Evolutionary conservation across 768 basidiomycete genomes (phyloP).

Genomic region (Pisolithus microcarpus): DNA sequence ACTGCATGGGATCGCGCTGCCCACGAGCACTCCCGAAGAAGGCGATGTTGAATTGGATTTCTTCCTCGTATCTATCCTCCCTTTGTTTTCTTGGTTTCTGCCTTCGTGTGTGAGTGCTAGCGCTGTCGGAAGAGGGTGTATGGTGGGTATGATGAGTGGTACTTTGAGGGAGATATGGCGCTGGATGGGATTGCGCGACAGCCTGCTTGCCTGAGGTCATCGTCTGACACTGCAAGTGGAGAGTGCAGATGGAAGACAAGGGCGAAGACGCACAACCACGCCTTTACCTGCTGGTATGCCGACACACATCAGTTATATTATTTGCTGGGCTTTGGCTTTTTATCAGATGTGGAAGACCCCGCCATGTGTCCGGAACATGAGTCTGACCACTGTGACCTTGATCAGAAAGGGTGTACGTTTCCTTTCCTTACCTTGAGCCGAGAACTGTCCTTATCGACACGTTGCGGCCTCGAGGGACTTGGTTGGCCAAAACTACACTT

Average conservation of each 20-base stretch:
- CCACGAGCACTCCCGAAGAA: conserved; percentile 28
- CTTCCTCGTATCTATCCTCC: conserved; percentile 39
- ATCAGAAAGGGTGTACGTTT: conserved; percentile 8
- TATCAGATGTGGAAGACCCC: conserved; percentile 15
- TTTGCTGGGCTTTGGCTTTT: conserved; percentile 23
- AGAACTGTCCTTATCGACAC: conserved; percentile 11
- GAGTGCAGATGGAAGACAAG: conserved; percentile 31
- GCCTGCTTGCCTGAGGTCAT: conserved; percentile 29
- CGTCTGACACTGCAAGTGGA: conserved; percentile 28
- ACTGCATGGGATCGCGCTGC: conserved; percentile 13
- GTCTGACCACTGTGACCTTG: conserved; percentile 8
- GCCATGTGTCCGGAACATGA: conserved; percentile 8
- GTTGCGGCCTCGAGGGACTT: conserved; percentile 25
- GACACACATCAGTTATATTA: conserved; percentile 25
- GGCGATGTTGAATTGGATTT: conserved; percentile 28
- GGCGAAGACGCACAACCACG: conserved; percentile 31
- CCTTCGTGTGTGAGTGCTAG: conserved; percentile 33
- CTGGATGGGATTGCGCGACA: conserved; percentile 25
- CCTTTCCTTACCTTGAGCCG: conserved; percentile 7
- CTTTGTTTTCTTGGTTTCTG: conserved; percentile 39
- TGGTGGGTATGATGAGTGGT: conserved; percentile 48
- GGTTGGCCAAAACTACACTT: conserved; percentile 13
- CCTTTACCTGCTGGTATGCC: conserved; percentile 29
- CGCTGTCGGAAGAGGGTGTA: conserved; percentile 45
- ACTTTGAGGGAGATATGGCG: conserved; percentile 54